phyloP scores from a whole-genome alignment of 106 monocot genomes.

The Apostasia ramifera region DNA sequence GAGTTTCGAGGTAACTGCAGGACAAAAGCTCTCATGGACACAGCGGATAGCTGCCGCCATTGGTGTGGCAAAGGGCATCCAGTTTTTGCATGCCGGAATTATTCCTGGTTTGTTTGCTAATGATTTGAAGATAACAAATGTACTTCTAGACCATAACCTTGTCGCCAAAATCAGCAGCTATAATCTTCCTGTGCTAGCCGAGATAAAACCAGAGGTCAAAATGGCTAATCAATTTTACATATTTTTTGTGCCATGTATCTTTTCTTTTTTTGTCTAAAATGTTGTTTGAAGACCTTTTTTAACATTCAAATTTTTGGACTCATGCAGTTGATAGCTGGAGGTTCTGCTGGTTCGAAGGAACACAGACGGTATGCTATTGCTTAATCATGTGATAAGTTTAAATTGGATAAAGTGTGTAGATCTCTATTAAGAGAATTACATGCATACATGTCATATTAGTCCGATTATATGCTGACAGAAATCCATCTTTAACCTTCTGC shows the following conservation, averaged over 20 bases:
- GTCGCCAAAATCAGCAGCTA: slow-evolving; percentile 89
- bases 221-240: background rate
- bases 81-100: slow-evolving; percentile 84
- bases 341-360: slow-evolving; percentile 39
- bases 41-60: slow-evolving; percentile 81
- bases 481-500: too few relatives aligned
- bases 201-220: slow-evolving; percentile 51
- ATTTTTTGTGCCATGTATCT: background rate
- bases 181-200: slow-evolving; percentile 63
- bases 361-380: slow-evolving; percentile 32
- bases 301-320: background rate
- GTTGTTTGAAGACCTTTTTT: background rate
- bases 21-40: slow-evolving; percentile 66
- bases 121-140: slow-evolving; percentile 56
- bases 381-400: too few relatives aligned
- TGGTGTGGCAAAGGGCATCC: slow-evolving; percentile 77
- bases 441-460: too few relatives aligned
- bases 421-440: too few relatives aligned
- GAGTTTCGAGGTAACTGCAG: slow-evolving; percentile 32
- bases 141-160: slow-evolving; percentile 82
- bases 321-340: slow-evolving; percentile 35
- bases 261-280: background rate
- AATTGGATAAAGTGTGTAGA: too few relatives aligned
- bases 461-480: too few relatives aligned
- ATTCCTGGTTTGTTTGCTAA: slow-evolving; percentile 84